Conservation (phyloP, 345 rosid species). For the Bruguiera parviflora region DNA sequence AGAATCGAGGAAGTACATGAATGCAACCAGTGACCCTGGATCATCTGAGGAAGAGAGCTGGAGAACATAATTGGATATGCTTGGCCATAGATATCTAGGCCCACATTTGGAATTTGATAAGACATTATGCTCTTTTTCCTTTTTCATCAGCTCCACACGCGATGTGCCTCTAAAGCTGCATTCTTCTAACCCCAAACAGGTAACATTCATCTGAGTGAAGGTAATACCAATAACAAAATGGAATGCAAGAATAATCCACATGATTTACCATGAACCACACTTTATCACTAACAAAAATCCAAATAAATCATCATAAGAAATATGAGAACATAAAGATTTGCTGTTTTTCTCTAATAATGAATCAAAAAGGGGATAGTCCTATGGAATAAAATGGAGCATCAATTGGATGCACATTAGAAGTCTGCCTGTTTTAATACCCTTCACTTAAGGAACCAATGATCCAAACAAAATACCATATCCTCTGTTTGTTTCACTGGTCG, state of each 20-base stretch:
- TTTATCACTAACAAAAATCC: too few relatives aligned
- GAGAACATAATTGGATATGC: constrained; percentile 70
- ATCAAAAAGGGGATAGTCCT: not conserved
- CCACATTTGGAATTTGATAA: constrained; percentile 53
- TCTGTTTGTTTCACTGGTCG: too few relatives aligned
- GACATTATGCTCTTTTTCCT: constrained; percentile 43
- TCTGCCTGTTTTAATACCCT: not conserved
- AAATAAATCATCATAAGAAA: too few relatives aligned
- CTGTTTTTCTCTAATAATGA: not conserved
- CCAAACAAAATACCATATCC: too few relatives aligned
- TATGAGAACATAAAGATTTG: not conserved
- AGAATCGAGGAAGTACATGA: constrained; percentile 82
- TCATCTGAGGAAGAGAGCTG: constrained; percentile 37
- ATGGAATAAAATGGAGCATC: not conserved
- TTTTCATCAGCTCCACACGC: constrained; percentile 52
- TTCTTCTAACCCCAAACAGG: constrained; percentile 29
- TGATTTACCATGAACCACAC: not conserved
- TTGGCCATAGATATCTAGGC: constrained; percentile 75
- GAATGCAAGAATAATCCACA: not conserved
- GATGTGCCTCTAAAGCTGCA: constrained; percentile 57
- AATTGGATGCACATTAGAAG: not conserved
- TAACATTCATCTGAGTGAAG: constrained; percentile 9
- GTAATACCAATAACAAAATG: constrained; percentile 1
- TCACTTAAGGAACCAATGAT: too few relatives aligned
- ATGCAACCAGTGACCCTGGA: constrained; percentile 34